Percentiles rank a stretch among this genome's conserved stretches.
phyloP scores from a whole-genome alignment of 768 basidiomycete species.

The Dacryopinax spathularia region DNA sequence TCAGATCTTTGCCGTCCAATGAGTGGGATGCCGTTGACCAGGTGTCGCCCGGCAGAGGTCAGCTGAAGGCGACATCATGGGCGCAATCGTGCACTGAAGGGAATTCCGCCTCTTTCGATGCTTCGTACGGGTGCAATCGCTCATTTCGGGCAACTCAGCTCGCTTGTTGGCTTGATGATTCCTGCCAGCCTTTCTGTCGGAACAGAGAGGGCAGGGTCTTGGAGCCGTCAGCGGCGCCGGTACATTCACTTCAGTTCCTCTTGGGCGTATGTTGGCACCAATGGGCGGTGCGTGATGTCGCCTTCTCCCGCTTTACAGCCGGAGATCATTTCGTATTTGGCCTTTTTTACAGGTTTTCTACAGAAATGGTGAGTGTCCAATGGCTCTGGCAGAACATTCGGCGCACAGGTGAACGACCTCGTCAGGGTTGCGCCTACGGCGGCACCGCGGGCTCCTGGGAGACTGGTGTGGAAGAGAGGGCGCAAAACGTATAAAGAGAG shows the following conservation, averaged over 20 bases:
- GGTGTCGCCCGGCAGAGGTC: too few relatives aligned
- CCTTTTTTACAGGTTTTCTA: neutral
- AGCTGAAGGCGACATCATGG: too few relatives aligned
- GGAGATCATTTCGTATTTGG: neutral
- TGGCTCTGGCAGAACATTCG: neutral
- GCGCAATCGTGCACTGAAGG: too few relatives aligned
- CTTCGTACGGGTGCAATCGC: neutral
- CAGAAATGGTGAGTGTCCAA: neutral
- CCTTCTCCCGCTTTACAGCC: neutral
- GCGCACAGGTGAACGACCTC: neutral
- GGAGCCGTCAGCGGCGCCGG: neutral
- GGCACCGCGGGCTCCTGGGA: too few relatives aligned
- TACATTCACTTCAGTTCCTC: neutral
- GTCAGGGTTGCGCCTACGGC: too few relatives aligned
- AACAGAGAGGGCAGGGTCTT: neutral
- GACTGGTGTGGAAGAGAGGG: too few relatives aligned
- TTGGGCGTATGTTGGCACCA: neutral
- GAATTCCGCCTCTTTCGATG: too few relatives aligned
- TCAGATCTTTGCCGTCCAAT: too few relatives aligned
- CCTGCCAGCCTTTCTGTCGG: neutral
- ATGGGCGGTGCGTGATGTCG: neutral
- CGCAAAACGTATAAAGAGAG: neutral
- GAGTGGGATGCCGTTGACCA: too few relatives aligned
- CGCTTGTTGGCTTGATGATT: neutral
- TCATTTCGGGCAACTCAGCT: neutral